Conservation (phyloP, 805 yeast genomes). For the Saturnispora serradocipensis region DNA sequence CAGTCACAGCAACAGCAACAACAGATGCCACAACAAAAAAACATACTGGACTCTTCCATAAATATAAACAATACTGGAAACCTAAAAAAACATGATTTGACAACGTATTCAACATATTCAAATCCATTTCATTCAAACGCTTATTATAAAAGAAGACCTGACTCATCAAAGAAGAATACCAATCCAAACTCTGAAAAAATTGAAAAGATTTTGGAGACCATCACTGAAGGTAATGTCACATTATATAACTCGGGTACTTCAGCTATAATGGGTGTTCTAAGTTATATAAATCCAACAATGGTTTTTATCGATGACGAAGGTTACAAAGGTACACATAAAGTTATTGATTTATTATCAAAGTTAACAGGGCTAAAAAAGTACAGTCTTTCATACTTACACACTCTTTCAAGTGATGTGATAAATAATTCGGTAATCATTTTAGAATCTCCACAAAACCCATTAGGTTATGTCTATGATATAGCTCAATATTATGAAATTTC, state of each 20-base stretch:
- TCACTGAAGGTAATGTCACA: constrained; percentile 38
- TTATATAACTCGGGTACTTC: constrained; percentile 43
- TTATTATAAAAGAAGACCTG: constrained; percentile 9
- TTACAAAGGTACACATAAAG: constrained; percentile 46
- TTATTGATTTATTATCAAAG: constrained; percentile 35
- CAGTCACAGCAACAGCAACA: background rate
- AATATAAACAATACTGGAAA: background rate
- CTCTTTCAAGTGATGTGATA: constrained; percentile 25
- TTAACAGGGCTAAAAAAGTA: constrained; percentile 33
- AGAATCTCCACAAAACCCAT: constrained; percentile 50
- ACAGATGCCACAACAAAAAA: background rate
- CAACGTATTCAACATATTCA: constrained; percentile 18
- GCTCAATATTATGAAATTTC: constrained; percentile 34
- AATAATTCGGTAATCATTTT: constrained; percentile 39
- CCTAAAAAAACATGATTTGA: constrained; percentile 14
- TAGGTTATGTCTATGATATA: constrained; percentile 36
- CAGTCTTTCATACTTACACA: constrained; percentile 27
- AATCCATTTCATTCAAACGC: constrained; percentile 19
- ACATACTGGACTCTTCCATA: background rate
- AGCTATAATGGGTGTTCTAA: constrained; percentile 42
- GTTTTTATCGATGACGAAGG: constrained; percentile 38
- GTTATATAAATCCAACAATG: constrained; percentile 36
- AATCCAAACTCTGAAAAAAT: constrained; percentile 41
- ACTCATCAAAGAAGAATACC: constrained; percentile 28
- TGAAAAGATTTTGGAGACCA: constrained; percentile 36